These are phyloP conservation scores for Aureobasidium melanogenum DNA, from an alignment of 2,329 filamentous ascomycete genomes.

Conservation along the genomic window DNA sequence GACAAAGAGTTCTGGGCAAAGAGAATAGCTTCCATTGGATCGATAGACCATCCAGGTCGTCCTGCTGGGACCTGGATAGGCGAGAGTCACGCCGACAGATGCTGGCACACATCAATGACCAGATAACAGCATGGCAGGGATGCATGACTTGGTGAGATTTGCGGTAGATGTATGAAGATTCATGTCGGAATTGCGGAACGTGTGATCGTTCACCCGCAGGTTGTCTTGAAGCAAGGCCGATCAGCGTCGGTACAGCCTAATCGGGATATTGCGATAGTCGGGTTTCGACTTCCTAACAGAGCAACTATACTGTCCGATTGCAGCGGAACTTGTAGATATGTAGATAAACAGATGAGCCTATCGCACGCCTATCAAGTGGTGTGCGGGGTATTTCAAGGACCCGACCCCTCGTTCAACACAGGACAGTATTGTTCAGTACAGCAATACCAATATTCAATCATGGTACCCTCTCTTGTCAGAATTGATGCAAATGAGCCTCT, in stretches of 20 bases:
- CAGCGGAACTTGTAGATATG: neutral
- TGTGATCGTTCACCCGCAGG: too few species aligned
- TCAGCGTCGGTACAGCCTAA: neutral
- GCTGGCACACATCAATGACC: too few species aligned
- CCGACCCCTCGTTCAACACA: neutral
- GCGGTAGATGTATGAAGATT: too few species aligned
- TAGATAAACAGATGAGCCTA: neutral
- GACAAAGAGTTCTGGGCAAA: too few species aligned
- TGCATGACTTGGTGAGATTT: too few species aligned
- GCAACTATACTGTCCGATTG: neutral
- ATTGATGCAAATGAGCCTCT: neutral
- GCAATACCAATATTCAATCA: neutral
- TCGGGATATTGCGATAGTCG: neutral
- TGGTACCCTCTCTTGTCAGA: neutral
- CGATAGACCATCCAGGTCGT: too few species aligned
- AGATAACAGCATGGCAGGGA: too few species aligned
- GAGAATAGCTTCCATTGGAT: too few species aligned
- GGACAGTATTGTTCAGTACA: neutral
- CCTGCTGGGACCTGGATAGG: too few species aligned
- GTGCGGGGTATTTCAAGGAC: neutral
- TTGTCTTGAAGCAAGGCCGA: too few species aligned
- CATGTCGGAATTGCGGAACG: too few species aligned
- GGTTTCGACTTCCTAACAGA: neutral
- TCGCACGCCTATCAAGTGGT: neutral
- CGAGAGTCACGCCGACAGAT: too few species aligned